A percentile compares a stretch with the other conserved stretches of the same genome.
Conservation (phyloP, 2,329 filamentous ascomycete species). For the Ophiostoma ulmi region DNA sequence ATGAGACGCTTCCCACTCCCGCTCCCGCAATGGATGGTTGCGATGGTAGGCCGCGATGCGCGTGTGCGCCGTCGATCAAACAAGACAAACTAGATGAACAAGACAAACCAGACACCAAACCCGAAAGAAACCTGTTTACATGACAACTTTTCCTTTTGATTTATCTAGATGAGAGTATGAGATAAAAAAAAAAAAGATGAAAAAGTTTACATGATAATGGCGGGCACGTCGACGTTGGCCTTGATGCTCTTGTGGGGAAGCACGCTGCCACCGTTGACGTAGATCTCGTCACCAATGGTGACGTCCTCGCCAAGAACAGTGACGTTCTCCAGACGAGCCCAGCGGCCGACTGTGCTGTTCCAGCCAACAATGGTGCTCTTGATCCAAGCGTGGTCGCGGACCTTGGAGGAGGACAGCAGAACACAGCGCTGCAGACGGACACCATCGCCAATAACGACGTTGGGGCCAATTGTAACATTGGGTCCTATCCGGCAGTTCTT, state of each 20-base stretch:
- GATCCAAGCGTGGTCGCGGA: conserved; percentile 98
- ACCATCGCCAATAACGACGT: conserved; percentile 87
- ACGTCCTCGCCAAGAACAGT: conserved; percentile 98
- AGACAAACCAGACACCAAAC: conserved; percentile 9
- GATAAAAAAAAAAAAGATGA: neutral
- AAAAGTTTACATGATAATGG: conserved; percentile 57
- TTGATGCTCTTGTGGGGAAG: conserved; percentile 99
- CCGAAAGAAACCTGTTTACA: conserved; percentile 3
- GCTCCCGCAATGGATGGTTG: neutral
- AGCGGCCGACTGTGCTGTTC: conserved; percentile 93
- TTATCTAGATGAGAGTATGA: neutral
- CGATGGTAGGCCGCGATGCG: neutral
- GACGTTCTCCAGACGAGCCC: conserved; percentile 95
- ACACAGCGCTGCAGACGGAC: conserved; percentile 92
- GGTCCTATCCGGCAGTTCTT: conserved; percentile 98
- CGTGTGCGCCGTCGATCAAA: conserved; percentile 15
- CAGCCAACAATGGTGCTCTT: conserved; percentile 98
- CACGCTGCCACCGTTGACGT: conserved; percentile 94
- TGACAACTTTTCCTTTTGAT: neutral
- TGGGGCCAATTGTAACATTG: conserved; percentile 92
- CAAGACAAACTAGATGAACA: conserved; percentile 10
- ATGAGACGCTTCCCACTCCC: neutral
- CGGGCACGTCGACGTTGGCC: conserved; percentile 81
- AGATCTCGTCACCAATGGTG: conserved; percentile 95
- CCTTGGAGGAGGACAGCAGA: conserved; percentile 79